Conservation (phyloP, 164 flowering plant genomes). For the Kalanchoe fedtschenkoi region DNA sequence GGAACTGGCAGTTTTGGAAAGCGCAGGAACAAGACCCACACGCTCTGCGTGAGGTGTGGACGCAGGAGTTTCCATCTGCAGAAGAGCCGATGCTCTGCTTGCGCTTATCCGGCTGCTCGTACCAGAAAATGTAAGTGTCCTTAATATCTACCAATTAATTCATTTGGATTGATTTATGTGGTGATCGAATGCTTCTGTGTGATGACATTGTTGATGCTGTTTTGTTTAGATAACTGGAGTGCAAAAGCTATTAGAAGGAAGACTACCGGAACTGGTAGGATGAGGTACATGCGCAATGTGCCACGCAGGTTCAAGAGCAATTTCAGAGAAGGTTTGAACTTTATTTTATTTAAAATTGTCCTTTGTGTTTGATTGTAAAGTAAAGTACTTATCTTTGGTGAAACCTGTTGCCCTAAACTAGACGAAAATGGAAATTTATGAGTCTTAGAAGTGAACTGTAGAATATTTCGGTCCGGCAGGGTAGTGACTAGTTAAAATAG, state of each 20-base stretch:
- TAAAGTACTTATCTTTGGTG: not conserved
- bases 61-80: constrained; percentile 87
- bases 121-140: constrained; percentile 48
- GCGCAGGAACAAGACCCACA: constrained; percentile 90
- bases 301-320: constrained; percentile 35
- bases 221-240: constrained; percentile 29
- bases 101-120: constrained; percentile 68
- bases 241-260: constrained; percentile 37
- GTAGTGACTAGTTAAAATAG: too few relatives aligned
- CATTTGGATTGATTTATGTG: not conserved
- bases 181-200: not conserved
- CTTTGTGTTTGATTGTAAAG: not conserved
- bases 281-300: constrained; percentile 32
- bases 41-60: constrained; percentile 75
- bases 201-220: not conserved
- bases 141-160: not conserved
- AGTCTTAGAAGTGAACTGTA: too few relatives aligned
- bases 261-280: constrained; percentile 37
- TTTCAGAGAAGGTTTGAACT: constrained; percentile 27
- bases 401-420: not conserved
- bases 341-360: not conserved
- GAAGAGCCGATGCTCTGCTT: constrained; percentile 88
- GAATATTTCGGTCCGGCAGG: too few relatives aligned
- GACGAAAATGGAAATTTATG: too few relatives aligned
- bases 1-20: constrained; percentile 90